Conservation (phyloP, 1,139 yeast species). For the Candida buenavistaensis region DNA sequence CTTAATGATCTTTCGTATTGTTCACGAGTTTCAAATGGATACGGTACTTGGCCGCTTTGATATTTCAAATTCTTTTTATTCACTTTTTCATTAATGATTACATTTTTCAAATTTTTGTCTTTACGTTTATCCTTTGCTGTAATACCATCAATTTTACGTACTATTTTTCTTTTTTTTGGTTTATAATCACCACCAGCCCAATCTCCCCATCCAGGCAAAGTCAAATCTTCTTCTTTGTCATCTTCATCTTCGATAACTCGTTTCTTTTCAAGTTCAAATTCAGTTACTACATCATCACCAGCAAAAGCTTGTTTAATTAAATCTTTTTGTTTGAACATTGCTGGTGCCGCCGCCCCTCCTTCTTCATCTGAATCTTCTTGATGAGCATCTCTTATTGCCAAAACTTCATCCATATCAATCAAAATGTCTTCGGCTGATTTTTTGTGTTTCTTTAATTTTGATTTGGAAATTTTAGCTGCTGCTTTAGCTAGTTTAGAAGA, state of each 20-base stretch:
- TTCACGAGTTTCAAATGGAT: slow-evolving; percentile 88
- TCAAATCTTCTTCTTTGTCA: slow-evolving; percentile 80
- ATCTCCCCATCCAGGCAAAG: slow-evolving; percentile 95
- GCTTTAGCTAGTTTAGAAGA: slow-evolving; percentile 58
- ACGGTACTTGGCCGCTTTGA: slow-evolving; percentile 85
- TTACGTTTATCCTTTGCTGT: slow-evolving; percentile 67
- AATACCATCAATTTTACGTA: slow-evolving; percentile 73
- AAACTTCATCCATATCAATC: slow-evolving; percentile 51
- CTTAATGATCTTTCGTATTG: slow-evolving; percentile 92
- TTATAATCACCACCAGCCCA: slow-evolving; percentile 70
- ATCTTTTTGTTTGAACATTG: slow-evolving; percentile 74
- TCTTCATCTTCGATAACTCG: slow-evolving; percentile 75
- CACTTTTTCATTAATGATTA: slow-evolving; percentile 84
- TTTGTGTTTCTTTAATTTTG: slow-evolving; percentile 42
- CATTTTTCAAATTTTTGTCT: slow-evolving; percentile 75
- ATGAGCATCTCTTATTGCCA: slow-evolving; percentile 32
- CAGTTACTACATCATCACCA: slow-evolving; percentile 88
- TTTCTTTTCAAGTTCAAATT: slow-evolving; percentile 74
- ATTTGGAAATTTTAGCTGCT: slow-evolving; percentile 51
- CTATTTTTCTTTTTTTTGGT: slow-evolving; percentile 62
- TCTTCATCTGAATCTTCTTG: slow-evolving; percentile 41
- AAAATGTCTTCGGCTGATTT: slow-evolving; percentile 33
- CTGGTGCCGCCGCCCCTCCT: slow-evolving; percentile 32
- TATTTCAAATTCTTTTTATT: slow-evolving; percentile 84
- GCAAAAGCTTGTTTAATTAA: slow-evolving; percentile 92